These are phyloP conservation scores for Effrenium voratum DNA, from an alignment of 73 alveolate genomes.

Conservation along the genomic window DNA sequence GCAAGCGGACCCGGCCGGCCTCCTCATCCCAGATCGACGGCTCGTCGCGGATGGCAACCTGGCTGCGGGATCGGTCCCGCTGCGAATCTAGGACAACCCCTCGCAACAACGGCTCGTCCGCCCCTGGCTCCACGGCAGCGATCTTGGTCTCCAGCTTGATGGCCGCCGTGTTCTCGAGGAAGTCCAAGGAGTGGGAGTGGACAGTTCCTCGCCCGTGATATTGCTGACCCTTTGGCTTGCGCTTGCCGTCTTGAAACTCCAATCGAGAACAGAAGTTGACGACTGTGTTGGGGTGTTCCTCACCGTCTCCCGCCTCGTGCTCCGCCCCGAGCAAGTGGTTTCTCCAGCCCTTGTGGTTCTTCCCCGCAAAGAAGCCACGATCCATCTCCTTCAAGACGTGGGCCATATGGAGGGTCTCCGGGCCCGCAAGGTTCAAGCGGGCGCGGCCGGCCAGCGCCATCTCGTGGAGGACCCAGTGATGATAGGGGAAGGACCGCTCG, in stretches of 20 bases:
- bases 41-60: background rate
- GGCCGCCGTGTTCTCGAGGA: background rate
- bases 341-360: background rate
- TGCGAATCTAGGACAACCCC: background rate
- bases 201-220: background rate
- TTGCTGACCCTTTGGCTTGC: background rate
- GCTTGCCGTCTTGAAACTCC: slow-evolving; percentile 16
- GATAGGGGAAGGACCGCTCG: too few species aligned
- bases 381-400: background rate
- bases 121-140: background rate
- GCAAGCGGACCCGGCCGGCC: background rate
- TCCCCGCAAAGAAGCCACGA: background rate
- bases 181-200: background rate
- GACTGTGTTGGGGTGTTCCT: background rate
- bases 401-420: slow-evolving; percentile 30
- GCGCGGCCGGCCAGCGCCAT: background rate
- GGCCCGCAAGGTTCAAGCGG: slow-evolving; percentile 6
- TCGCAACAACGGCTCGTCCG: background rate
- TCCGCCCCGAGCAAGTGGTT: background rate
- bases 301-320: background rate
- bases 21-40: too few species aligned
- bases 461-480: slow-evolving; percentile 2
- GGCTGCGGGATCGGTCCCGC: background rate
- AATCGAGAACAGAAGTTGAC: background rate
- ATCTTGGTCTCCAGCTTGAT: background rate